Base-by-base conservation (phyloP, 352 stramenopile species). In the Globisporangium cylindrosporum region DNA sequence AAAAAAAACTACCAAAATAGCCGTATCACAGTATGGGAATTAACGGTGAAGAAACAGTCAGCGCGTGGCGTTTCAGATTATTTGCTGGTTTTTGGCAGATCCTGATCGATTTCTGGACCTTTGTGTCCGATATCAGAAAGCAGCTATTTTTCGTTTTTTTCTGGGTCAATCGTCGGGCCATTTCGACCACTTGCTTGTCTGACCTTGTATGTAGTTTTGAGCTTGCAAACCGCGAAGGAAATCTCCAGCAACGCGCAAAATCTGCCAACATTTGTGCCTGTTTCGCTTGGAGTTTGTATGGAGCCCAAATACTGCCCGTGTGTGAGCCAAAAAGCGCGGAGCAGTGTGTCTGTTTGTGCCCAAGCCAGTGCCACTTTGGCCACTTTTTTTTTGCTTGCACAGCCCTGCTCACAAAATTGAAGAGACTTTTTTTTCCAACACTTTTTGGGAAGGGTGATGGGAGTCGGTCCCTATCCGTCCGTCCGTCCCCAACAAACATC, bases 401-500 rank as follows among this genome's bases (percentile, higher is more conserved):
- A 51, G 41, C 41, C 5, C 29, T 4, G 12, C 12, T 58, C 55
- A 60, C 27, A 46, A 60, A 46, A 43, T 60, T 60, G 55, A 60
- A 60, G 55, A 46, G 55, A 41, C 55, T 46, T n/a, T 38, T 29
- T 60, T 60, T 20, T 5, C 5, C 25, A 18, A 60, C 38, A 46
- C 14, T 46, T 36, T 36, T 38, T 10, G 32, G 27, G 25, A 41
- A 36, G 25, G 41, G 15, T 9, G 43, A 51, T 56, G 49, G n/a
- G 22, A 60, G 55, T 61, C 55, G 29, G 55, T 61, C 55, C 18
- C 18, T 24, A 29, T 61, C 55, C 55, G 29, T 60, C 55, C 29
- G 55, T 59, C 53, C 53, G 27, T 43, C 29, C 38, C 36, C 1
- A 43, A 18, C 36, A 43, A 43, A 8, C 48, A 32, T 59, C 54